Base-by-base conservation (phyloP, 768 basidiomycete species). In the Hypholoma sublateritium region DNA sequence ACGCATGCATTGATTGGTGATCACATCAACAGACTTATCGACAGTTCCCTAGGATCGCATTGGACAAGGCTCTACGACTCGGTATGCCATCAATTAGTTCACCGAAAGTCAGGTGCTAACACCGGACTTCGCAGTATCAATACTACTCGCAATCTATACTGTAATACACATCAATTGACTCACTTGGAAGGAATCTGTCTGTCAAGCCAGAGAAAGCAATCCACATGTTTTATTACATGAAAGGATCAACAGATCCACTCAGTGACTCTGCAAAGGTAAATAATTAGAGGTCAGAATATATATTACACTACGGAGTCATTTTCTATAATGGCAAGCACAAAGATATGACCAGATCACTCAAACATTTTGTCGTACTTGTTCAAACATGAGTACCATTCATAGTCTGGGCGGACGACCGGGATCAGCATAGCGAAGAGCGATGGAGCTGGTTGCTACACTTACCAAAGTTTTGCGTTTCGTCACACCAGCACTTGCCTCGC, bases 51-150 rank as follows among this genome's bases (percentile, higher is more conserved):
- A 45, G 94, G 93, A 12, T 95, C 93, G 32, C 87, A 91, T 59
- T 98, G 95, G 89, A 98, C 97, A 36, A 80, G 95, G 62, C 72
- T 98, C 34, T 99, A 99, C 69, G 97, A 99, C 72, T 97, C 93
- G 58, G 92, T 93, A 66, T 66, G 88, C 55, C 28, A 16, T 19
- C 3, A 61, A 39, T 34, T 43, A 1, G 16, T 39, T 45, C 7
- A 3, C 13, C 6, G 22, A 13, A 25, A 32, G 13, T 4, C 49
- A 5, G 22, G 53, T 32, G 13, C 28, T 55, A 12, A 37, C 46
- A 60, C 56, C 37, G 22, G 55, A 35, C 28, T 19, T 50, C 17
- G 34, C 64, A 95, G 93, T 95, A 88, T 74, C 93, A 95, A 79
- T 95, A 95, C 69, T 94, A 94, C 70, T 93, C 92, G 22, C 93